Evolutionary conservation across 1,139 yeast genomes (phyloP).

Genomic region (Sugiyamaella grinbergsii): DNA sequence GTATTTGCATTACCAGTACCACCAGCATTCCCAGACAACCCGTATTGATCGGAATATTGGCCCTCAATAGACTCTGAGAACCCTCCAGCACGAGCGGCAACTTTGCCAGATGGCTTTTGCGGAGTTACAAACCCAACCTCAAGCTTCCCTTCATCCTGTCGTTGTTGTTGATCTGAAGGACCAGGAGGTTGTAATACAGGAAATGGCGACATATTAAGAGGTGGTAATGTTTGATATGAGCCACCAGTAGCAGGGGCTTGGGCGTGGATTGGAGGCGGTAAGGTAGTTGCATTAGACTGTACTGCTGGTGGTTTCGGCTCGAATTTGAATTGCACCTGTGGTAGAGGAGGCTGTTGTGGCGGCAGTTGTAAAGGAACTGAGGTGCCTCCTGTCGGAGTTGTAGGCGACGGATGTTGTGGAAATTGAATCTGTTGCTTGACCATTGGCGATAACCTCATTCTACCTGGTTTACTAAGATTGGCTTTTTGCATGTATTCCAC

Average conservation of each 20-base stretch:
- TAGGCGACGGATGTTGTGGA: constrained; percentile 8
- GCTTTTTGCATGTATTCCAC: constrained; percentile 82
- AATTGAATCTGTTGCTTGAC: constrained; percentile 14
- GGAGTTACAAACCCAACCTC: constrained; percentile 19
- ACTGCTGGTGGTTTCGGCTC: background rate
- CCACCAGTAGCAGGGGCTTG: background rate
- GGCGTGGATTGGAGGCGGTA: constrained; percentile 12
- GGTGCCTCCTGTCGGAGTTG: background rate
- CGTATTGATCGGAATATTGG: constrained; percentile 37
- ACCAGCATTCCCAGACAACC: constrained; percentile 18
- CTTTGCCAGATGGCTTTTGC: constrained; percentile 14
- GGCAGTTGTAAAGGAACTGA: constrained; percentile 19
- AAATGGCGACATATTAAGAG: constrained; percentile 13
- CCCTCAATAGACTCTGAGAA: constrained; percentile 1
- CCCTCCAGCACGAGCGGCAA: background rate
- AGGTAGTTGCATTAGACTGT: background rate
- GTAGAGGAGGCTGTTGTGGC: background rate
- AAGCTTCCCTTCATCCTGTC: constrained; percentile 20
- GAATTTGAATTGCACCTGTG: background rate
- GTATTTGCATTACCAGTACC: background rate
- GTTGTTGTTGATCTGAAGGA: constrained; percentile 22
- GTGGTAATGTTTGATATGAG: constrained; percentile 12
- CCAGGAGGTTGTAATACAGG: constrained; percentile 16
- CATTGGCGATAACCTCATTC: constrained; percentile 13
- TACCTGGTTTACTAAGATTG: constrained; percentile 38